Conservation (phyloP, 176 grass and related monocot genomes). For the Zoysia pacifica region DNA sequence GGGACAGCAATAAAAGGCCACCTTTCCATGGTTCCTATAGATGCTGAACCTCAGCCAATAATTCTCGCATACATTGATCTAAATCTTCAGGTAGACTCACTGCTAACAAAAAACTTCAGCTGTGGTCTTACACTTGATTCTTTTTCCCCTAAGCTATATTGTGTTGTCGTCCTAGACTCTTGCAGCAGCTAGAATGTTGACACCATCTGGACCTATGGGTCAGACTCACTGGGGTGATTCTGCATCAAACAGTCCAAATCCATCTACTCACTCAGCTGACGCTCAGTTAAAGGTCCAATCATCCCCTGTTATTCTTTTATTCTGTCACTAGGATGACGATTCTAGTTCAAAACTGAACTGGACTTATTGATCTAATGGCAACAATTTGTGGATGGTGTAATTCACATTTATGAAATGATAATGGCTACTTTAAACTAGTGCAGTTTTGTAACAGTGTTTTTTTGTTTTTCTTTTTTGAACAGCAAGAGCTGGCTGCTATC, state of each 20-base stretch:
- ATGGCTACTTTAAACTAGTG: background rate
- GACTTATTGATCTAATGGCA: too few species aligned
- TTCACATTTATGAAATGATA: background rate
- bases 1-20: constrained; percentile 97
- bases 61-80: constrained; percentile 99
- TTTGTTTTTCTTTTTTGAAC: background rate
- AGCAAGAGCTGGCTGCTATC: constrained; percentile 99
- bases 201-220: constrained; percentile 87
- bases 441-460: background rate
- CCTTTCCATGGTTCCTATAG: constrained; percentile 99
- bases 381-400: too few species aligned
- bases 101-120: background rate
- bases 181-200: constrained; percentile 98
- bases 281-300: constrained; percentile 86
- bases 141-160: constrained; percentile 9
- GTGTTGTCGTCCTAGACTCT: constrained; percentile 68
- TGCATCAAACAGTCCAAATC: constrained; percentile 73
- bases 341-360: too few species aligned
- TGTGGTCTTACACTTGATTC: background rate
- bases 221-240: constrained; percentile 97
- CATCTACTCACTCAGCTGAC: constrained; percentile 72
- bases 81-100: constrained; percentile 84
- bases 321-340: background rate
- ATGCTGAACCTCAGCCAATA: constrained; percentile 96
- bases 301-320: background rate